These are phyloP conservation scores for rapeseed (Brassica napus) DNA, from an alignment of 345 rosid species.

Conservation along the genomic window DNA sequence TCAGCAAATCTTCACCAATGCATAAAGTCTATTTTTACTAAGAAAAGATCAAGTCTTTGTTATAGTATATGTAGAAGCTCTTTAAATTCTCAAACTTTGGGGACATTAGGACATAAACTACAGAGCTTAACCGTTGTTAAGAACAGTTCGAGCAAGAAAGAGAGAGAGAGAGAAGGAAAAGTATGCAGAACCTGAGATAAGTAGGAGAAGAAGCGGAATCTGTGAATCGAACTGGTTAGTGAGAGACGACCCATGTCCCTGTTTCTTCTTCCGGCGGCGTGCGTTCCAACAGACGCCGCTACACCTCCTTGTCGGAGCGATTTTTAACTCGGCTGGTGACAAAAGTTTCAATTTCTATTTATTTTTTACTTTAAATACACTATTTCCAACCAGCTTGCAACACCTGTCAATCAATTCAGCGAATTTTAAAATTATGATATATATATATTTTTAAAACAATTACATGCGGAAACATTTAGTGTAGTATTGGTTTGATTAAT, in stretches of 20 bases:
- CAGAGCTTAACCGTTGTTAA: not conserved
- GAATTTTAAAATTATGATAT: not conserved
- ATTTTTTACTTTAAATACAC: not conserved
- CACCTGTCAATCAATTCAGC: not conserved
- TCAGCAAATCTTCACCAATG: not conserved
- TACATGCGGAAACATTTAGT: not conserved
- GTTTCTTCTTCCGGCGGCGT: conserved; percentile 20
- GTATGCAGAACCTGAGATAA: conserved; percentile 22
- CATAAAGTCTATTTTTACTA: not conserved
- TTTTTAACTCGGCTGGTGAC: not conserved
- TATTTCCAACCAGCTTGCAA: not conserved
- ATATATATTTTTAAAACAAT: no score
- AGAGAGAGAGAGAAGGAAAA: not conserved
- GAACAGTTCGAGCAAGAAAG: conserved; percentile 18
- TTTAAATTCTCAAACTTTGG: not conserved
- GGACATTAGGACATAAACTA: conserved; percentile 6
- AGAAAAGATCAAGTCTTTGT: conserved; percentile 17
- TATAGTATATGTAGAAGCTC: not conserved
- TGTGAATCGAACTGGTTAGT: conserved; percentile 15
- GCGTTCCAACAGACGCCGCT: conserved; percentile 13
- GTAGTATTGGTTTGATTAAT: no score
- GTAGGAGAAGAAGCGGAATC: conserved; percentile 28
- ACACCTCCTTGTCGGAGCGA: conserved; percentile 25
- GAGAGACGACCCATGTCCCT: conserved; percentile 33
- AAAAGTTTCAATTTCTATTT: not conserved